These are phyloP conservation scores for Ophiostoma sp. DNA, from an alignment of 2,329 filamentous ascomycete genomes.

Conservation along the genomic window DNA sequence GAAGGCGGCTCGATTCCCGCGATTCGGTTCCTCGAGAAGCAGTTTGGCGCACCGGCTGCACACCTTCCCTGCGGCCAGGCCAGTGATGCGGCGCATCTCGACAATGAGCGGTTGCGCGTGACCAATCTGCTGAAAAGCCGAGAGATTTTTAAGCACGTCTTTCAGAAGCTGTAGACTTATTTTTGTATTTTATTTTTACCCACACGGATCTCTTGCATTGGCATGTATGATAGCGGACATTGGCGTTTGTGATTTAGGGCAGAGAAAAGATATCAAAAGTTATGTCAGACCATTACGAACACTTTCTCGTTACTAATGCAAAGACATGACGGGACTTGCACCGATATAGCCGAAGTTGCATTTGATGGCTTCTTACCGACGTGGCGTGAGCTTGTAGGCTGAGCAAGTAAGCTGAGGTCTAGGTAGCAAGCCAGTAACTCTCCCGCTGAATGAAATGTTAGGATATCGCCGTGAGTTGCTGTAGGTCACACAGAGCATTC, in stretches of 20 bases:
- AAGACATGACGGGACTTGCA: no score
- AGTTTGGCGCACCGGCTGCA: conserved; percentile 83
- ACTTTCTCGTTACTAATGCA: not conserved
- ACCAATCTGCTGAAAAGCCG: conserved; percentile 85
- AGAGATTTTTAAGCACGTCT: conserved; percentile 85
- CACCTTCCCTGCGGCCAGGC: conserved; percentile 93
- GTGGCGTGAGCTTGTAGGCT: not conserved
- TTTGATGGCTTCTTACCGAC: no score
- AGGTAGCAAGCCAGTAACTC: not conserved
- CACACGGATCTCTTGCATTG: not conserved
- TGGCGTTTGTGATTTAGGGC: not conserved
- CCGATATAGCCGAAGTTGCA: no score
- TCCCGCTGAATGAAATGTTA: not conserved
- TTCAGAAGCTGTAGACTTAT: conserved; percentile 53
- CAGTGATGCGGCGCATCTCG: conserved; percentile 87
- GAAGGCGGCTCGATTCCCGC: conserved; percentile 94
- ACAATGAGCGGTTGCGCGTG: conserved; percentile 87
- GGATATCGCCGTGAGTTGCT: not conserved
- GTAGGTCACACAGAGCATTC: not conserved
- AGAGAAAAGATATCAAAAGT: not conserved
- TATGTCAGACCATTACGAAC: not conserved
- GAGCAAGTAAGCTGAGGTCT: not conserved
- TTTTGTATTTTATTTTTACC: not conserved
- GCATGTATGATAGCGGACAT: conserved; percentile 10
- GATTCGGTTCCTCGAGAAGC: conserved; percentile 90